Evolutionary conservation across 1,139 yeast genomes (phyloP).

Genomic region (Yamadazyma spencermartinsiae): DNA sequence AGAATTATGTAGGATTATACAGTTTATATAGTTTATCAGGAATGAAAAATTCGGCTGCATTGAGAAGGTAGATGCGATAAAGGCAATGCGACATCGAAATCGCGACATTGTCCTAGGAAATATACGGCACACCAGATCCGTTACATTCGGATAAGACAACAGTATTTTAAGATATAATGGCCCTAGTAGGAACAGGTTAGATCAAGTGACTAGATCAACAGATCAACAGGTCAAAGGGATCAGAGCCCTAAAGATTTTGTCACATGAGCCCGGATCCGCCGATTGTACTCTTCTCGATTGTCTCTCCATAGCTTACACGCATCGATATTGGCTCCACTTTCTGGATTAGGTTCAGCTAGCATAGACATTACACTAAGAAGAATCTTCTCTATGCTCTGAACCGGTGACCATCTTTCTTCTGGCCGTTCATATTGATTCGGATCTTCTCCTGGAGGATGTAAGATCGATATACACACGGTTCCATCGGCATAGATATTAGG

Average conservation of each 20-base stretch:
- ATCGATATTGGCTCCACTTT: constrained; percentile 95
- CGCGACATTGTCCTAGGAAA: not conserved
- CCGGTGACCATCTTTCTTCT: constrained; percentile 97
- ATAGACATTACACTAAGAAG: constrained; percentile 88
- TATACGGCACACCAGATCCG: not conserved
- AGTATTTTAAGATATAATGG: no score
- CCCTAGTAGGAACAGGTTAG: no score
- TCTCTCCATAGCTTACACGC: constrained; percentile 97
- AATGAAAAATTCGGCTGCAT: not conserved
- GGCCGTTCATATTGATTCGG: constrained; percentile 95
- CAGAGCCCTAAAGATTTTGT: constrained; percentile 64
- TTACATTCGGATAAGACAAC: no score
- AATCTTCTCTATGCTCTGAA: constrained; percentile 94
- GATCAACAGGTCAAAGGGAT: no score
- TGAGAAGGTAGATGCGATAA: not conserved
- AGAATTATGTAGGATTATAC: not conserved
- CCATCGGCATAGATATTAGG: constrained; percentile 95
- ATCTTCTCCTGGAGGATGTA: constrained; percentile 96
- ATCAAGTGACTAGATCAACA: no score
- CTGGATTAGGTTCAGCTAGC: constrained; percentile 96
- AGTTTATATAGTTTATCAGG: no score
- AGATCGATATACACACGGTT: constrained; percentile 89
- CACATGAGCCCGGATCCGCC: constrained; percentile 65
- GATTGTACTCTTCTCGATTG: constrained; percentile 64
- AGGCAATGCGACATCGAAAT: no score